Evolutionary conservation across 805 yeast species (phyloP), one percentile per base, ranked within the genome.

Genomic region (Myxozyma vanderwaltii): DNA sequence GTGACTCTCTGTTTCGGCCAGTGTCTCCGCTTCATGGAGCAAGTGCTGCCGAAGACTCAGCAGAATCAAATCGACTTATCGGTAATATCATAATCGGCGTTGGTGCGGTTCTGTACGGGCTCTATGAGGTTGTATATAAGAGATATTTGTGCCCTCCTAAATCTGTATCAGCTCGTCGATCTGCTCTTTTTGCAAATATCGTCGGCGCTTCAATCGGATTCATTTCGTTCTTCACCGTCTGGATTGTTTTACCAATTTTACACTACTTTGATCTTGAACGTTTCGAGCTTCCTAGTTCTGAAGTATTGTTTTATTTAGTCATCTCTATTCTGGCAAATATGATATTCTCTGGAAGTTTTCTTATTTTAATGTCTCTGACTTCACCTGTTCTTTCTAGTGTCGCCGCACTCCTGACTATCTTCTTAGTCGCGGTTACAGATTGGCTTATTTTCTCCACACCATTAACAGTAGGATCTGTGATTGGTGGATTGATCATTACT

Each of bases 121-220:
- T 86, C 54, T 89, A 89, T 70, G 96, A 89, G 70, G 96, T 89
- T 3, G 74, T 88, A 24, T 89, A 90, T 77, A 90, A 90, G 75
- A 82, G 82, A 65, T 76, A 80, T 63, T 80, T 85, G 13, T 89
- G 96, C 71, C 88, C 92, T 10, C 91, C 95, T 0, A 75, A 79
- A 1, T 82, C 82, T 58, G 85, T 83, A 4, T 74, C 81, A 0
- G 80, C 88, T 0, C 79, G 86, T 66, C 80, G 90, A 66, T 91
- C 89, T 67, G 86, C 89, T 58, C 81, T 90, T 1, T 90, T 89
- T 73, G 88, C 96, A 17, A 88, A 86, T 69, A 86, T 86, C 52
- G 78, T 86, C 27, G 91, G 89, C 78, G 81, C 86, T 0, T 66
- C 82, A 26, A 77, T 89, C 54, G 96, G 96, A 0, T 36, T 80